phyloP scores from a whole-genome alignment of 306 rosid genomes.

The Dicorynia guianensis region DNA sequence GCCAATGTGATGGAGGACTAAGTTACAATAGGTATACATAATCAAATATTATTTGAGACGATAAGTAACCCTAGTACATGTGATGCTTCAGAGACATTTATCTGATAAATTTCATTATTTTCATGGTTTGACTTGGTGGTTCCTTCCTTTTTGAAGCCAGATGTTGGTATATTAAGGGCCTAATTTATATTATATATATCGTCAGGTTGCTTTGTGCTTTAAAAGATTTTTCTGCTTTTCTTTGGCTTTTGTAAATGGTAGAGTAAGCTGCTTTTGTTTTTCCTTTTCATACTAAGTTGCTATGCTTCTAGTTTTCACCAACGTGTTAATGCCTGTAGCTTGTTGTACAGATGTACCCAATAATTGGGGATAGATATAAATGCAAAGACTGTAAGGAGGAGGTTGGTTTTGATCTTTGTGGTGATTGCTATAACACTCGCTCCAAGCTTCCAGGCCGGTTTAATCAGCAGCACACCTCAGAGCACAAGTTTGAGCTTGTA shows the following conservation, averaged over 20 bases:
- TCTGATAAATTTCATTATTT: slow-evolving; percentile 2
- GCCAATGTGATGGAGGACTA: background rate
- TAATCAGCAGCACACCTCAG: slow-evolving; percentile 89
- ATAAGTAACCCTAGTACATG: slow-evolving; percentile 5
- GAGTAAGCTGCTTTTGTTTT: background rate
- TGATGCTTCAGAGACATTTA: slow-evolving; percentile 10
- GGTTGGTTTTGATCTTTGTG: slow-evolving; percentile 84
- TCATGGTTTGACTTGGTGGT: background rate
- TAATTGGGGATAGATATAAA: slow-evolving; percentile 76
- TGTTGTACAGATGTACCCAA: slow-evolving; percentile 65
- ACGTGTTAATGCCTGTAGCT: slow-evolving; percentile 23
- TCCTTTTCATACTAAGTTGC: slow-evolving; percentile 10
- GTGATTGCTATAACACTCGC: slow-evolving; percentile 63
- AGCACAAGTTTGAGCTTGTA: slow-evolving; percentile 50
- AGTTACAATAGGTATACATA: background rate
- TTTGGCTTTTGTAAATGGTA: background rate
- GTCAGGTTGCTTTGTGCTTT: background rate
- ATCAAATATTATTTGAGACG: slow-evolving; percentile 28
- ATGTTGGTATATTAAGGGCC: slow-evolving; percentile 6
- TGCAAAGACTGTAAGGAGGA: slow-evolving; percentile 74
- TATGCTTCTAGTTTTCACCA: background rate
- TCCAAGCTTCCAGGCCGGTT: slow-evolving; percentile 91
- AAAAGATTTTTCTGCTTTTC: background rate
- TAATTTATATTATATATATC: slow-evolving; percentile 22
- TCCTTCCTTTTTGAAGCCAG: slow-evolving; percentile 19